Evolutionary conservation across 495 filamentous ascomycete species (phyloP).

Genomic region (Apiosordaria backusii): DNA sequence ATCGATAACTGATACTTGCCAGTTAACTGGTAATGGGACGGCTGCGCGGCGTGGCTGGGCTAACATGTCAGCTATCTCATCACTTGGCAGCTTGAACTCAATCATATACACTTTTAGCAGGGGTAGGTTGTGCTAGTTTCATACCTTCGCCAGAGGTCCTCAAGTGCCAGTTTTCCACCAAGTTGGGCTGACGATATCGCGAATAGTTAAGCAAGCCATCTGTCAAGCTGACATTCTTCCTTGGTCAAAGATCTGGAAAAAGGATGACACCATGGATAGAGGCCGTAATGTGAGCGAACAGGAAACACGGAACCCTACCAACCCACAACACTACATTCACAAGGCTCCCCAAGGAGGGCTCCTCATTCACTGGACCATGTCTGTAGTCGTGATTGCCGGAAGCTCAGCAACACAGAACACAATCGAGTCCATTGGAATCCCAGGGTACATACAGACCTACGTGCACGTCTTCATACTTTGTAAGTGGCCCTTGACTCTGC

Average conservation of each 20-base stretch:
- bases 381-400: not conserved
- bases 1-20: not conserved
- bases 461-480: constrained; percentile 1
- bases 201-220: constrained; percentile 1
- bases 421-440: not conserved
- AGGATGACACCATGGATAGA: not conserved
- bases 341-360: not conserved
- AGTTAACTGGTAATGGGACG: not conserved
- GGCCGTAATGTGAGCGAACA: not conserved
- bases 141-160: not conserved
- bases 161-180: not conserved
- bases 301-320: not conserved
- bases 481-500: not conserved
- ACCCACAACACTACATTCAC: not conserved
- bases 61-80: not conserved
- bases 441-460: constrained; percentile 1
- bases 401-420: not conserved
- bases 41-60: not conserved
- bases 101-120: constrained; percentile 3
- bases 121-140: not conserved
- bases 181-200: not conserved
- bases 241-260: constrained; percentile 1
- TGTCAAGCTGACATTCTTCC: not conserved
- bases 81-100: not conserved
- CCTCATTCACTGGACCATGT: not conserved